phyloP scores from a whole-genome alignment of 2,329 filamentous ascomycete species.

The Pestalotiopsis sp. region DNA sequence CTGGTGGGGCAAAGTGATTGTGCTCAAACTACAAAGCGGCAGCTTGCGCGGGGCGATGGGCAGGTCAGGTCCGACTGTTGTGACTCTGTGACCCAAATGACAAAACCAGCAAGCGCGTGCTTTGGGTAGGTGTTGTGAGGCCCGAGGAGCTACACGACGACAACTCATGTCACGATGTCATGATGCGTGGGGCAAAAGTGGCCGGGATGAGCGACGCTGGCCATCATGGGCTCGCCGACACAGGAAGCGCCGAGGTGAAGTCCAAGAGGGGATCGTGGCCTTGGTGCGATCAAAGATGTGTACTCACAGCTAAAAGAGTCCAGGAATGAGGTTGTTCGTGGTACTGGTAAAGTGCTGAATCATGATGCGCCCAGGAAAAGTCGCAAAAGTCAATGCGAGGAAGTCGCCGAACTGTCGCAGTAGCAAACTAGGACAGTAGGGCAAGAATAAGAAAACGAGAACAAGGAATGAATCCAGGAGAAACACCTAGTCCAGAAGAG shows the following conservation, averaged over 20 bases:
- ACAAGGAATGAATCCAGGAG: not conserved
- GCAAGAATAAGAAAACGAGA: constrained; percentile 21
- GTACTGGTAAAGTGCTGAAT: constrained; percentile 16
- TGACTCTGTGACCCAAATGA: not conserved
- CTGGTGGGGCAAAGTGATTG: not conserved
- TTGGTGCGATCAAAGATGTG: constrained; percentile 15
- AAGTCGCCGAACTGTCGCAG: constrained; percentile 8
- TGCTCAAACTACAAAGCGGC: not conserved
- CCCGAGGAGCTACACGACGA: not conserved
- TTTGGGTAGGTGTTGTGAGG: not conserved
- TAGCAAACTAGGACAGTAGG: constrained; percentile 9
- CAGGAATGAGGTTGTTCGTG: constrained; percentile 32
- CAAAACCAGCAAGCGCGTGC: not conserved
- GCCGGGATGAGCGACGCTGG: not conserved
- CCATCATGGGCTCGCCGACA: not conserved
- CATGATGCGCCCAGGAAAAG: constrained; percentile 17
- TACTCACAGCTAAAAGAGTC: constrained; percentile 45
- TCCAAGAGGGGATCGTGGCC: not conserved
- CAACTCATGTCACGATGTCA: not conserved
- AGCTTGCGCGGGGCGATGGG: not conserved
- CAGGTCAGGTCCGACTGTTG: not conserved
- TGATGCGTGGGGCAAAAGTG: constrained; percentile 5
- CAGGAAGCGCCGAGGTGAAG: not conserved
- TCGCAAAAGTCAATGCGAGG: not conserved
- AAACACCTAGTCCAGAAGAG: not conserved